Conservation (phyloP, 208 protist genomes). For the Acanthamoeba lenticulata region DNA sequence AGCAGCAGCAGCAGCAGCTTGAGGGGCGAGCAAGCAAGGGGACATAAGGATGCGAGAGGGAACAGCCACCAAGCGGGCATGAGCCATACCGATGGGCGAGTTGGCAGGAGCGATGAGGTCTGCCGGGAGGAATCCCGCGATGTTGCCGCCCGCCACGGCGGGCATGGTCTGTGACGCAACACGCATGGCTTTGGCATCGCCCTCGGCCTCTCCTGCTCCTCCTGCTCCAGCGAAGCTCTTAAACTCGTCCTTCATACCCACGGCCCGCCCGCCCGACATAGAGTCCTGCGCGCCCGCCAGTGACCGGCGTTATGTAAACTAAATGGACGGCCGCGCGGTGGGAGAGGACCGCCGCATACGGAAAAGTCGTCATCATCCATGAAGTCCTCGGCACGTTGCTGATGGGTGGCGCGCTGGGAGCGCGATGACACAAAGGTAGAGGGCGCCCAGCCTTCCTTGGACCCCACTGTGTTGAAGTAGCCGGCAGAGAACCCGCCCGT, state of each 20-base stretch:
- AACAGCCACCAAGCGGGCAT: too few species aligned
- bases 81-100: background rate
- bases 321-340: background rate
- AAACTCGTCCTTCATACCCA: background rate
- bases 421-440: slow-evolving; percentile 60
- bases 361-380: slow-evolving; percentile 66
- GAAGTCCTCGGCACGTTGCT: slow-evolving; percentile 60
- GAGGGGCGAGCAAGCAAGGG: background rate
- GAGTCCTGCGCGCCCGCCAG: background rate
- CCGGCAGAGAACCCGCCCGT: slow-evolving; percentile 92
- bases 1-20: too few species aligned
- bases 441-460: slow-evolving; percentile 83
- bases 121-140: slow-evolving; percentile 21
- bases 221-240: background rate
- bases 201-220: background rate
- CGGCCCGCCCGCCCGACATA: background rate
- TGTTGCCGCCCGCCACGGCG: background rate
- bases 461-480: slow-evolving; percentile 92
- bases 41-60: background rate
- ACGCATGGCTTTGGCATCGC: background rate
- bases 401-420: background rate
- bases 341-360: background rate
- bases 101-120: slow-evolving; percentile 28
- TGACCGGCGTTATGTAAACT: background rate
- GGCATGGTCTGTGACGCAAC: too few species aligned